Evolutionary conservation across 805 yeast genomes (phyloP).

Genomic region (Candida corydali): DNA sequence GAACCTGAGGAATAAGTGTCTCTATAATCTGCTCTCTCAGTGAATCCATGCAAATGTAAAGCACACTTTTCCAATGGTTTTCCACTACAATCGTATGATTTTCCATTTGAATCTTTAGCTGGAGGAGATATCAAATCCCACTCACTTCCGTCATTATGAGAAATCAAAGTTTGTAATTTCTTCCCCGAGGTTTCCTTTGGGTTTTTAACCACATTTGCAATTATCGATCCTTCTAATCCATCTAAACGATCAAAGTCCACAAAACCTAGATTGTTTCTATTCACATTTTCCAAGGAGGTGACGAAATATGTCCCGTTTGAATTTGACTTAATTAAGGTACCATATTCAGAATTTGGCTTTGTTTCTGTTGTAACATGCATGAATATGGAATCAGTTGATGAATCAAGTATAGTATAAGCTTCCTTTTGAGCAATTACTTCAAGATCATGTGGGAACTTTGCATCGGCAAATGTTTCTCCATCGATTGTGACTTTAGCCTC

Average conservation of each 20-base stretch:
- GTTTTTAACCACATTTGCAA: slow-evolving; percentile 59
- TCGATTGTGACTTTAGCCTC: slow-evolving; percentile 74
- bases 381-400: slow-evolving; percentile 67
- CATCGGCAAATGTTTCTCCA: slow-evolving; percentile 73
- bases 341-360: slow-evolving; percentile 54
- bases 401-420: slow-evolving; percentile 72
- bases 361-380: slow-evolving; percentile 73
- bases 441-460: slow-evolving; percentile 67
- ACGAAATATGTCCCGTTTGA: slow-evolving; percentile 88
- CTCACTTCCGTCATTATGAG: slow-evolving; percentile 88
- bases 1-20: slow-evolving; percentile 86
- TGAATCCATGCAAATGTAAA: slow-evolving; percentile 82
- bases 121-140: slow-evolving; percentile 80
- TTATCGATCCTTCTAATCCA: slow-evolving; percentile 78
- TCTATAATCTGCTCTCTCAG: slow-evolving; percentile 78
- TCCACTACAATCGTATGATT: slow-evolving; percentile 49
- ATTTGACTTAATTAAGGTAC: slow-evolving; percentile 81
- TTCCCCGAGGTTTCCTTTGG: slow-evolving; percentile 45
- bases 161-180: slow-evolving; percentile 62
- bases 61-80: slow-evolving; percentile 60
- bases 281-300: slow-evolving; percentile 62
- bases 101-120: slow-evolving; percentile 53
- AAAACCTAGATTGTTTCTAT: slow-evolving; percentile 66
- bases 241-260: slow-evolving; percentile 87
- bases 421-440: slow-evolving; percentile 42